A percentile compares a stretch with the other conserved stretches of the same genome.
phyloP scores from a whole-genome alignment of 2,329 filamentous ascomycete genomes.

The Botrytis fragariae region DNA sequence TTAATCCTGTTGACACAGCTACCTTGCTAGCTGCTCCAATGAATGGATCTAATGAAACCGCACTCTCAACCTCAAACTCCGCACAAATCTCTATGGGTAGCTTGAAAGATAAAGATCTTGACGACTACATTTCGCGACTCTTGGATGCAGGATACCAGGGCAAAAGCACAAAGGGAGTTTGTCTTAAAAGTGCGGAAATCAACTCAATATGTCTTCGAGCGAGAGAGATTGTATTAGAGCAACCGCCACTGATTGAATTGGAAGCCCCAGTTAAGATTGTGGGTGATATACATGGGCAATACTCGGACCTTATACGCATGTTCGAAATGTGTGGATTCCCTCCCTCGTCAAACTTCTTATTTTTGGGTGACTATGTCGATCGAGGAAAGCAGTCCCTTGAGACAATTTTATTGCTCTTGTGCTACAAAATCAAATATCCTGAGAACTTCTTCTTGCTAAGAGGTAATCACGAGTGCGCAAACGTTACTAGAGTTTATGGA shows the following conservation, averaged over 20 bases:
- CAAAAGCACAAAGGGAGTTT: conserved; percentile 97
- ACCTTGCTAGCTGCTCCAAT: conserved; percentile 39
- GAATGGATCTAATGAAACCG: conserved; percentile 43
- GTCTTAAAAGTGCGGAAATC: conserved; percentile 96
- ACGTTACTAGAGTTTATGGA: conserved; percentile 91
- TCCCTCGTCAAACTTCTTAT: conserved; percentile 86
- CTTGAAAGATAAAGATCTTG: conserved; percentile 87
- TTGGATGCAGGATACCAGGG: conserved; percentile 93
- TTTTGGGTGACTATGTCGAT: conserved; percentile 94
- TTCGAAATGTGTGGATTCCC: conserved; percentile 99
- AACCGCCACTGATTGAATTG: conserved; percentile 88
- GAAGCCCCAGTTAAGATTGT: conserved; percentile 97
- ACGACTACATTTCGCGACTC: conserved; percentile 94
- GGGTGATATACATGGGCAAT: conserved; percentile 94
- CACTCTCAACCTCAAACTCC: conserved; percentile 41
- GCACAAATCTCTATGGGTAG: conserved; percentile 79
- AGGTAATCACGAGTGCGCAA: conserved; percentile 95
- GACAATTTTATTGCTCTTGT: conserved; percentile 86
- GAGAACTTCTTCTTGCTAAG: conserved; percentile 96
- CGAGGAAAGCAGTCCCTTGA: conserved; percentile 94
- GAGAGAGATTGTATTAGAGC: conserved; percentile 83
- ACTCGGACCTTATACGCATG: conserved; percentile 91
- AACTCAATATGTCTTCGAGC: conserved; percentile 87
- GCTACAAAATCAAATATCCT: conserved; percentile 96
- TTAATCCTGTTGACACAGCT: conserved; percentile 60